These are phyloP conservation scores for Blastobotrys proliferans DNA, from an alignment of 1,139 yeast genomes.

Conservation along the genomic window DNA sequence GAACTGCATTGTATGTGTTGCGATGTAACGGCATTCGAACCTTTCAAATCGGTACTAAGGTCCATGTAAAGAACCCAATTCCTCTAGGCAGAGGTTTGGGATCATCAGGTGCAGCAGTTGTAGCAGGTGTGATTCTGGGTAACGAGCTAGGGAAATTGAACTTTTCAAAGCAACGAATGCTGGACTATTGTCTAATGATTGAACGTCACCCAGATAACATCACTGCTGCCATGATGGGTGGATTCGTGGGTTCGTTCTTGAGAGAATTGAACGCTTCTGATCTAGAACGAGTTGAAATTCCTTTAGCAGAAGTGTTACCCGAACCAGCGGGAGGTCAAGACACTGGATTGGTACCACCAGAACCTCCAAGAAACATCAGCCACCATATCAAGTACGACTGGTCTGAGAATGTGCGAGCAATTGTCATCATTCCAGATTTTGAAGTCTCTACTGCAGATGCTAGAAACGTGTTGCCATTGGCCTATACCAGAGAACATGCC, in stretches of 20 bases:
- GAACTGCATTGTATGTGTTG: conserved; percentile 86
- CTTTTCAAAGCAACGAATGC: conserved; percentile 71
- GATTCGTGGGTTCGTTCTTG: conserved; percentile 92
- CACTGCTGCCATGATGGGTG: conserved; percentile 99
- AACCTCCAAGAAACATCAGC: conserved; percentile 86
- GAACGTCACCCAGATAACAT: conserved; percentile 98
- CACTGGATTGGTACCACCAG: conserved; percentile 64
- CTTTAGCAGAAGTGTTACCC: conserved; percentile 79
- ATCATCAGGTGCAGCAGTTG: conserved; percentile 98
- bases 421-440: conserved; percentile 88
- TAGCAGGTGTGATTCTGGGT: conserved; percentile 92
- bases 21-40: conserved; percentile 70
- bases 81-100: conserved; percentile 97
- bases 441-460: conserved; percentile 92
- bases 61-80: conserved; percentile 82
- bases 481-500: conserved; percentile 76
- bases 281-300: conserved; percentile 69
- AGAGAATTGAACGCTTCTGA: conserved; percentile 74
- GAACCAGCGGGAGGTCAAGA: conserved; percentile 65
- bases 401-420: conserved; percentile 77
- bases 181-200: conserved; percentile 93
- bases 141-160: conserved; percentile 74
- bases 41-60: conserved; percentile 81
- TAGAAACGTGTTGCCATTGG: conserved; percentile 79
- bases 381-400: conserved; percentile 82